These are phyloP conservation scores for Colletotrichum sp. DNA, from an alignment of 2,329 filamentous ascomycete genomes.

Conservation along the genomic window DNA sequence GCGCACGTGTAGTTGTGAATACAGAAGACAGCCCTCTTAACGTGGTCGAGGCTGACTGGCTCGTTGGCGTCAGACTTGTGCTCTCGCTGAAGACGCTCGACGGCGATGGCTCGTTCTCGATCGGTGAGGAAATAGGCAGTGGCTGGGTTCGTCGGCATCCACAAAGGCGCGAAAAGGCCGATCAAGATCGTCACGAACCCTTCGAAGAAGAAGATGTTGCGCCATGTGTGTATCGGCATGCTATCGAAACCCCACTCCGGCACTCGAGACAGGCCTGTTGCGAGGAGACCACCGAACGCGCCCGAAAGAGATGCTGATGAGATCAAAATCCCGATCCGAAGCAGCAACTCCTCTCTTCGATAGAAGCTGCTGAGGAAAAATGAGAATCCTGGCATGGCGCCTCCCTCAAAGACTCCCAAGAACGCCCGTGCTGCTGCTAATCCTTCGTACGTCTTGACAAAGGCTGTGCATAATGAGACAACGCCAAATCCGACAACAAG, in stretches of 20 bases:
- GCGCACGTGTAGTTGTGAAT: slow-evolving; percentile 66
- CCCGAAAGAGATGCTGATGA: slow-evolving; percentile 60
- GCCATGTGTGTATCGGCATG: slow-evolving; percentile 54
- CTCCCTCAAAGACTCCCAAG: slow-evolving; percentile 61
- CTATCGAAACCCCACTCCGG: slow-evolving; percentile 54
- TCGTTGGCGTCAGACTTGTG: slow-evolving; percentile 50
- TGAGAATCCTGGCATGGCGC: slow-evolving; percentile 62
- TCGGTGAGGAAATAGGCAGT: slow-evolving; percentile 55
- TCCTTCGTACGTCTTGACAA: slow-evolving; percentile 51
- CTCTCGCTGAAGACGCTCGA: slow-evolving; percentile 55
- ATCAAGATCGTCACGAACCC: slow-evolving; percentile 58
- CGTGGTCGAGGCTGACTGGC: slow-evolving; percentile 50
- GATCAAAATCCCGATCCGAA: slow-evolving; percentile 61
- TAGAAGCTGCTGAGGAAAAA: slow-evolving; percentile 64
- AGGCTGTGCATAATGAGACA: slow-evolving; percentile 59
- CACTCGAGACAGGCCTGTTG: slow-evolving; percentile 55
- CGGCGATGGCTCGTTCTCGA: slow-evolving; percentile 59
- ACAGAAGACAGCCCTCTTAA: slow-evolving; percentile 57
- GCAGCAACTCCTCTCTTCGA: slow-evolving; percentile 59
- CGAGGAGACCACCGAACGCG: slow-evolving; percentile 62
- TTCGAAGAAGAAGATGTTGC: slow-evolving; percentile 70
- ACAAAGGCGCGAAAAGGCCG: slow-evolving; percentile 51
- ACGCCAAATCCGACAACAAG: slow-evolving; percentile 61
- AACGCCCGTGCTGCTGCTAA: slow-evolving; percentile 53
- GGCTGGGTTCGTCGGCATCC: slow-evolving; percentile 55